A percentile compares a stretch with the other conserved stretches of the same genome.
These are phyloP conservation scores for Tulasnella sp. DNA, from an alignment of 768 basidiomycete species.

Conservation along the genomic window DNA sequence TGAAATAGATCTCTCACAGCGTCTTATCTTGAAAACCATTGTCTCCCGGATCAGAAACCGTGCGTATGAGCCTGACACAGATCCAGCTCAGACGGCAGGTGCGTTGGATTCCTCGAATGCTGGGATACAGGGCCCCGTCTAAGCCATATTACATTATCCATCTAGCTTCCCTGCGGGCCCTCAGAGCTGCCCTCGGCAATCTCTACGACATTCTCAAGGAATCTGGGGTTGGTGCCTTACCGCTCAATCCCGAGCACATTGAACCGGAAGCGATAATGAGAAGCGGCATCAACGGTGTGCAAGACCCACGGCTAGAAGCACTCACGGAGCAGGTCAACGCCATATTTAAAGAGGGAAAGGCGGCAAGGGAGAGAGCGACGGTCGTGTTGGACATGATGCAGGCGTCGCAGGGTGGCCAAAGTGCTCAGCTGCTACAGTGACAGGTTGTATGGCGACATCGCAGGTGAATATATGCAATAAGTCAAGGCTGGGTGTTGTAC, in stretches of 20 bases:
- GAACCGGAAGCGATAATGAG: not conserved
- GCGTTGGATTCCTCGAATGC: not conserved
- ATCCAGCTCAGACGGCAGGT: conserved; percentile 12
- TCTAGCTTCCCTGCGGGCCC: not conserved
- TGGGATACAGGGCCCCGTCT: no score
- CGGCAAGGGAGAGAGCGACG: conserved; percentile 4
- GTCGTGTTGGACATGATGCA: conserved; percentile 6
- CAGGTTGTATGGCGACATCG: no score
- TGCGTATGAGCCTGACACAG: conserved; percentile 4
- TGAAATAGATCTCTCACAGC: no score
- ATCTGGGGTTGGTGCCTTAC: conserved; percentile 5
- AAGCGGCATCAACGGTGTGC: not conserved
- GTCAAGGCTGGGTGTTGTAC: no score
- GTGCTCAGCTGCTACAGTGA: no score
- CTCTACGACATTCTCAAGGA: conserved; percentile 4
- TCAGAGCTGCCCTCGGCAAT: not conserved
- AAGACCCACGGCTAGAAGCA: not conserved
- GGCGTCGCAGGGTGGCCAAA: not conserved
- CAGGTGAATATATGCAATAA: no score
- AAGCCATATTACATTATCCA: not conserved
- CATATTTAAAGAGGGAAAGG: conserved; percentile 8
- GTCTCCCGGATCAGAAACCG: not conserved
- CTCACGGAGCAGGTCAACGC: conserved; percentile 10
- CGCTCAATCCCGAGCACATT: conserved; percentile 1
- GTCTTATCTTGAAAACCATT: not conserved